Evolutionary conservation across 2,329 filamentous ascomycete species (phyloP), one percentile per base, ranked within the genome.

Genomic region (Huntiella bhutanensis): DNA sequence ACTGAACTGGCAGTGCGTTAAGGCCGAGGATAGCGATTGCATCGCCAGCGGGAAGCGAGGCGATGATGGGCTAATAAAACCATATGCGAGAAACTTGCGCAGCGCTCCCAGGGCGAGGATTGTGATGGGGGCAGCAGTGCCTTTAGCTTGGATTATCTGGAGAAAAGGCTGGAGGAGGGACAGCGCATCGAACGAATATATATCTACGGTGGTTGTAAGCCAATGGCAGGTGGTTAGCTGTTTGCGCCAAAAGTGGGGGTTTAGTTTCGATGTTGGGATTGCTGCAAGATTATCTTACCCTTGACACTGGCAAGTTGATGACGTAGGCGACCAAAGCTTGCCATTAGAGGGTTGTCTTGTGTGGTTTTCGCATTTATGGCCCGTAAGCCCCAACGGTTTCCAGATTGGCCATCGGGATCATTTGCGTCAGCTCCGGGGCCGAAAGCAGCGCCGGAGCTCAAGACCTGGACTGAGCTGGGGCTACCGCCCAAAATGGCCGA

Each of bases 311-410:
- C 85, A 54, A 98, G 69, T 59, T 96, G 88, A 56, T 82, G 80
- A 50, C 91, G 76, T 53, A 98, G 65, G 55, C 85, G 82, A 43
- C 87, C 85, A 64, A 98, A 98, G 11, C 85, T 88, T 52, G 86
- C 82, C 67, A 98, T 94, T 56, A 98, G 70, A 35, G 91, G 91
- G 56, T 96, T 94, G 62, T 96, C 91, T 64, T 95, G 86, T 72
- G 95, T 82, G 66, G 85, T 94, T 68, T 88, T 93, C 44, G 87
- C 88, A 64, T 86, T 94, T 71, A 93, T 93, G 33, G 88, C 91
- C 51, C 91, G 72, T 51, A 96, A 63, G 0, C 91, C 88, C 91
- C 91, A 98, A 63, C 88, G 71, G 59, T 86, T 92, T 33, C 80
- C 76, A 50, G 86, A 66, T 13, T 70, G 19, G 3, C 73, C 41